Conservation (phyloP, 108 stramenopile genomes). For the Skeletonema costatum region DNA sequence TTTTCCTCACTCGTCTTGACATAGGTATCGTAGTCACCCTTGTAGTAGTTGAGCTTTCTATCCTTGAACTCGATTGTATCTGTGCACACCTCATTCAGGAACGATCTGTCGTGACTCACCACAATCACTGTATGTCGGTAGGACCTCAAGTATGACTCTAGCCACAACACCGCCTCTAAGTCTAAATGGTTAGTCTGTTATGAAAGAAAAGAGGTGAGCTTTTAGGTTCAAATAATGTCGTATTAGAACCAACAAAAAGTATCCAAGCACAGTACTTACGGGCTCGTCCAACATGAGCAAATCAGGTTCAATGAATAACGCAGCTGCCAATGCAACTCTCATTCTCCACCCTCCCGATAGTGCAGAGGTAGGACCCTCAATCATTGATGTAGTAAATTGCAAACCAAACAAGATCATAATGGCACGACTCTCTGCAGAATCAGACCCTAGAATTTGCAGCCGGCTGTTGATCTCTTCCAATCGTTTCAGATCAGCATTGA, state of each 20-base stretch:
- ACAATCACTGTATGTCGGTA: constrained; percentile 92
- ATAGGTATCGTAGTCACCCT: constrained; percentile 96
- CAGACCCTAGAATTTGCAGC: constrained; percentile 81
- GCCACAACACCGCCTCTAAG: constrained; percentile 95
- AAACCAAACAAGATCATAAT: constrained; percentile 88
- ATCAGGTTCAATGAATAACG: constrained; percentile 90
- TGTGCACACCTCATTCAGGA: constrained; percentile 93
- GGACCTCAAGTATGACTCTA: constrained; percentile 85
- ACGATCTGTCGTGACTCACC: constrained; percentile 95
- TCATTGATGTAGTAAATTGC: constrained; percentile 93
- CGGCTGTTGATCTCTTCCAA: constrained; percentile 90
- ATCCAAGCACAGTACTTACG: background rate
- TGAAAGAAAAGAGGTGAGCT: constrained; percentile 40
- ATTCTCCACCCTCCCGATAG: constrained; percentile 97
- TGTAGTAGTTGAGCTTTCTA: constrained; percentile 88
- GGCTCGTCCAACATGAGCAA: constrained; percentile 78
- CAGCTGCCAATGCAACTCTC: constrained; percentile 96
- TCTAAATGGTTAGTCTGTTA: constrained; percentile 81
- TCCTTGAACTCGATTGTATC: constrained; percentile 90
- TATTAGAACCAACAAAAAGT: background rate
- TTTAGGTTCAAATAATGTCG: constrained; percentile 23
- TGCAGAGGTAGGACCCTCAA: constrained; percentile 80
- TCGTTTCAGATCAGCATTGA: constrained; percentile 72
- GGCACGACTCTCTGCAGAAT: constrained; percentile 91
- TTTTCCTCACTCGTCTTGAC: constrained; percentile 86